These are phyloP conservation scores for Rhodotorula toruloides DNA, from an alignment of 768 basidiomycete genomes.

Conservation along the genomic window DNA sequence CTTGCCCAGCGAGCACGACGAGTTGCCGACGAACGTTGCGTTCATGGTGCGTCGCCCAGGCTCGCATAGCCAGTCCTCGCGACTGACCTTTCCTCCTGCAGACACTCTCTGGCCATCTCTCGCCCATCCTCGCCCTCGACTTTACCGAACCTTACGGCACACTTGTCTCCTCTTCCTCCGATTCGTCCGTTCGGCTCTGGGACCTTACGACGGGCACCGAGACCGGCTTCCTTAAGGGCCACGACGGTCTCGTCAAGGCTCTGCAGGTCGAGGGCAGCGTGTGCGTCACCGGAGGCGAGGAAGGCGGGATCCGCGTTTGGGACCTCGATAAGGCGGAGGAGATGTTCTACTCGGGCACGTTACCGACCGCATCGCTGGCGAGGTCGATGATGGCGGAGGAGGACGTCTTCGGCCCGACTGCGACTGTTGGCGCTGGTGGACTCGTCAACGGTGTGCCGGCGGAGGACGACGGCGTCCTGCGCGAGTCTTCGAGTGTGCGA, in stretches of 20 bases:
- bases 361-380: neutral
- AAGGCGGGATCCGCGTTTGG: conserved; percentile 82
- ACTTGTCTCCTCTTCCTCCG: conserved; percentile 74
- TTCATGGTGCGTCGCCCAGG: conserved; percentile 62
- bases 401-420: conserved; percentile 34
- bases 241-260: conserved; percentile 61
- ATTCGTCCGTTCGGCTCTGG: conserved; percentile 85
- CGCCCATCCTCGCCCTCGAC: conserved; percentile 80
- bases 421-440: neutral
- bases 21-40: conserved; percentile 84
- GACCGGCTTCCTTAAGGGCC: conserved; percentile 72
- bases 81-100: conserved; percentile 43
- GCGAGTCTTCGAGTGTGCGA: conserved; percentile 10
- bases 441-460: conserved; percentile 9
- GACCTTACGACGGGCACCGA: conserved; percentile 85
- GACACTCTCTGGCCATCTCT: conserved; percentile 75
- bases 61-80: neutral
- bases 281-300: conserved; percentile 83
- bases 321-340: conserved; percentile 62
- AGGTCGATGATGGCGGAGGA: conserved; percentile 11
- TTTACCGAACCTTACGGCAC: conserved; percentile 95
- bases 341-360: conserved; percentile 16
- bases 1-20: conserved; percentile 93
- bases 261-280: conserved; percentile 87
- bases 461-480: conserved; percentile 32